phyloP scores from a whole-genome alignment of 2,329 filamentous ascomycete species.

The Alternaria sp. region DNA sequence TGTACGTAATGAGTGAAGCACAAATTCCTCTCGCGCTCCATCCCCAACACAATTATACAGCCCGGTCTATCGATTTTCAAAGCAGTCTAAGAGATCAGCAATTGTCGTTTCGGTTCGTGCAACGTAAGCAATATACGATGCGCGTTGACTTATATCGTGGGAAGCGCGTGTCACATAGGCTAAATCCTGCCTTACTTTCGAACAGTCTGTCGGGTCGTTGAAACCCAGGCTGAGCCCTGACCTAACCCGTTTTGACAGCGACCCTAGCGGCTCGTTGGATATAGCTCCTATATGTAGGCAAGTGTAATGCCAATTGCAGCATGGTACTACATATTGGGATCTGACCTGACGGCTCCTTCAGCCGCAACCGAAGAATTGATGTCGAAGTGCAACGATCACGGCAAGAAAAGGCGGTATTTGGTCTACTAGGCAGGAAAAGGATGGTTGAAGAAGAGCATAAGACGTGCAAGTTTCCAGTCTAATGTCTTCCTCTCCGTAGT shows the following conservation, averaged over 20 bases:
- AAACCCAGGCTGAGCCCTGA: neutral
- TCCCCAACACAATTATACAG: neutral
- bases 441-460: neutral
- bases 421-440: neutral
- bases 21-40: neutral
- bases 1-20: neutral
- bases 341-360: neutral
- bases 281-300: neutral
- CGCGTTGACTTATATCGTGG: neutral
- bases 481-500: neutral
- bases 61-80: neutral
- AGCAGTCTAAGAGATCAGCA: neutral
- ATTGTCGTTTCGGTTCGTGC: neutral
- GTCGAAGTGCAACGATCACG: neutral
- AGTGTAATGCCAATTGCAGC: neutral
- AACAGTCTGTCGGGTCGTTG: neutral
- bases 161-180: neutral
- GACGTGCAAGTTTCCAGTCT: neutral
- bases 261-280: neutral
- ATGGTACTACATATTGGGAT: neutral
- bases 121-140: neutral
- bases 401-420: neutral
- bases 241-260: neutral
- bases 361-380: slow-evolving; percentile 1
- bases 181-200: neutral